Conservation (phyloP, 352 stramenopile genomes). For the Phytophthora palmivora region DNA sequence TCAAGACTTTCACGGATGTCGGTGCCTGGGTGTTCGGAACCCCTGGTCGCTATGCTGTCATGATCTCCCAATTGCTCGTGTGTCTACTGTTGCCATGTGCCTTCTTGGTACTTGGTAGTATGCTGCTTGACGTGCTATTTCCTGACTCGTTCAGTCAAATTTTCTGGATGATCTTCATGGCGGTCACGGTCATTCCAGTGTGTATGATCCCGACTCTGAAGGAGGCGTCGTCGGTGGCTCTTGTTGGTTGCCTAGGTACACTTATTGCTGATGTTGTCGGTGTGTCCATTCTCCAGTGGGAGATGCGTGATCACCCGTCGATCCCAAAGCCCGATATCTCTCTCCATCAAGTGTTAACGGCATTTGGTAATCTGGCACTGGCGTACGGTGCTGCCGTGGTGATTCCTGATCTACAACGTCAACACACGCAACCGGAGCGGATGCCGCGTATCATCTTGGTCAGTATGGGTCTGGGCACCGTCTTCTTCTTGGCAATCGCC, state of each 20-base stretch:
- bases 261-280: too few species aligned
- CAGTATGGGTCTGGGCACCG: slow-evolving; percentile 42
- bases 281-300: too few species aligned
- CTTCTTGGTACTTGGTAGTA: slow-evolving; percentile 61
- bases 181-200: too few species aligned
- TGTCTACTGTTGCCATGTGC: too few species aligned
- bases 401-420: slow-evolving; percentile 42
- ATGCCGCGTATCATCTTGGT: slow-evolving; percentile 54
- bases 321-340: too few species aligned
- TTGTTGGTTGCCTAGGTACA: too few species aligned
- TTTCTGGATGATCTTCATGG: too few species aligned
- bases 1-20: slow-evolving; percentile 58
- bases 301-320: too few species aligned
- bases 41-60: slow-evolving; percentile 46
- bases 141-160: slow-evolving; percentile 52
- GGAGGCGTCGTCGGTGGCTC: too few species aligned
- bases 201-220: too few species aligned
- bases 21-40: slow-evolving; percentile 53
- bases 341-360: too few species aligned
- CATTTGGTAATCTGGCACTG: too few species aligned
- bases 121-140: slow-evolving; percentile 56
- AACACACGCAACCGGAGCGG: slow-evolving; percentile 53
- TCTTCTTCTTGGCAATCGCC: slow-evolving; percentile 51
- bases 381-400: slow-evolving; percentile 39
- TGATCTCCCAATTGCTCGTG: slow-evolving; percentile 50